These are phyloP conservation scores for Penicillium paneum DNA, from an alignment of 2,329 filamentous ascomycete genomes.

Conservation along the genomic window DNA sequence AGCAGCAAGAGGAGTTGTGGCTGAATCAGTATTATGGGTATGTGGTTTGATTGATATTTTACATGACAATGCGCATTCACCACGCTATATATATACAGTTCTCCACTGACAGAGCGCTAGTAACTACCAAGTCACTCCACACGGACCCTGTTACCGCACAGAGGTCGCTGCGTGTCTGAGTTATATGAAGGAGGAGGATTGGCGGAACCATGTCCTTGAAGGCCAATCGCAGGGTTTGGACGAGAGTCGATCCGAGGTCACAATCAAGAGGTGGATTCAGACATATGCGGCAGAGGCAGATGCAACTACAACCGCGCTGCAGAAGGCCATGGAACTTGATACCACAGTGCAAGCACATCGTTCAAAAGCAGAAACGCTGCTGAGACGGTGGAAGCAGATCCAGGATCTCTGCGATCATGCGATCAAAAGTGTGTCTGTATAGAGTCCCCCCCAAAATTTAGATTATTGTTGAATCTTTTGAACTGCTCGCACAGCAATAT, in stretches of 20 bases:
- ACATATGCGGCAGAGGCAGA: constrained; percentile 37
- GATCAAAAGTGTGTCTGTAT: constrained; percentile 20
- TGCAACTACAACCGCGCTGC: constrained; percentile 25
- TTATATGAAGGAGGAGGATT: constrained; percentile 40
- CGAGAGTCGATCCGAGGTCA: constrained; percentile 28
- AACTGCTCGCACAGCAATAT: background rate
- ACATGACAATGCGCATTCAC: background rate
- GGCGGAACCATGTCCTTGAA: constrained; percentile 41
- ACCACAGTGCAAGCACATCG: constrained; percentile 17
- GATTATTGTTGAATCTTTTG: background rate
- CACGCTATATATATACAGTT: constrained; percentile 1
- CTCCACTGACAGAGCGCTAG: constrained; percentile 21
- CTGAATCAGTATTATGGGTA: constrained; percentile 42
- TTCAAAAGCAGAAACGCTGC: constrained; percentile 27
- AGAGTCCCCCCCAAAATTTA: background rate
- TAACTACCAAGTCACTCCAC: constrained; percentile 41
- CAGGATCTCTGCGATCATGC: constrained; percentile 32
- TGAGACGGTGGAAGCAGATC: constrained; percentile 43
- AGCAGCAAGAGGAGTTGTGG: constrained; percentile 34
- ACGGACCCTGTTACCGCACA: constrained; percentile 44
- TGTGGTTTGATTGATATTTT: constrained; percentile 11
- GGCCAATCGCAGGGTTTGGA: constrained; percentile 31
- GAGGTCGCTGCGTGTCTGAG: constrained; percentile 42
- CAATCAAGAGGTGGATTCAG: constrained; percentile 38
- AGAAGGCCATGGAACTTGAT: constrained; percentile 15